Base-by-base conservation (phyloP, 2,329 filamentous ascomycete genomes). In the Plenodomus lindquistii region DNA sequence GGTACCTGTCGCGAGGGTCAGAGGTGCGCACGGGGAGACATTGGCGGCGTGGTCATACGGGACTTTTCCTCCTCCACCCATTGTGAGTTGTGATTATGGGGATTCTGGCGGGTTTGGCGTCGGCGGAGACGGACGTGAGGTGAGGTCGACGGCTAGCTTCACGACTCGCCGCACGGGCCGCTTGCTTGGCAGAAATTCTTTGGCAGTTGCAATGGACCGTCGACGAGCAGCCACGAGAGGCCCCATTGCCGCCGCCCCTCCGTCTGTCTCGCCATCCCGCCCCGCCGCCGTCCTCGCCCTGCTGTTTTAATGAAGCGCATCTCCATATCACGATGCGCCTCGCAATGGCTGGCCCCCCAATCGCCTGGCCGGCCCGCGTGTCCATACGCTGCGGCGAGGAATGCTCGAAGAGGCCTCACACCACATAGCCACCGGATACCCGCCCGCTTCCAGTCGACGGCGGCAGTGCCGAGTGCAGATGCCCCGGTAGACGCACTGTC, bases 1-100 rank as follows among this genome's bases (percentile, higher is more conserved):
- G 92, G 78, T 96, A 96, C 71, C 91, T 96, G 66, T n/a, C 40
- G 18, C 21, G 31, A 19, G 18, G 18, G 60, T 67, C 46, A 67
- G 56, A 41, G 19, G 36, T 17, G 49, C 48, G 27, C 24, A 37
- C 21, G 19, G 24, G 31, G 46, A 31, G 50, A 44, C 44, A 63
- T 55, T 62, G 61, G 43, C 40, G 15, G 20, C 16, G 5, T 15
- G 6, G 9, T 36, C 68, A 48, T 81, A 88, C 83, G 84, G 82
- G 62, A 89, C 82, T 77, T 88, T 88, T 75, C 84, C 86, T 79
- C 91, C 91, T 78, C 67, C 69, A 52, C 69, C 69, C 69, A 71
- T 71, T 49, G 64, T 70, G 62, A 89, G 89, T 79, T 88, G 88
- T 87, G 59, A 86, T 58, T 54, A 54, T 62, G 60, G 47, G 55